phyloP scores from a whole-genome alignment of 192 early-diverging fungal genomes.

The Chytriomyces sp. region DNA sequence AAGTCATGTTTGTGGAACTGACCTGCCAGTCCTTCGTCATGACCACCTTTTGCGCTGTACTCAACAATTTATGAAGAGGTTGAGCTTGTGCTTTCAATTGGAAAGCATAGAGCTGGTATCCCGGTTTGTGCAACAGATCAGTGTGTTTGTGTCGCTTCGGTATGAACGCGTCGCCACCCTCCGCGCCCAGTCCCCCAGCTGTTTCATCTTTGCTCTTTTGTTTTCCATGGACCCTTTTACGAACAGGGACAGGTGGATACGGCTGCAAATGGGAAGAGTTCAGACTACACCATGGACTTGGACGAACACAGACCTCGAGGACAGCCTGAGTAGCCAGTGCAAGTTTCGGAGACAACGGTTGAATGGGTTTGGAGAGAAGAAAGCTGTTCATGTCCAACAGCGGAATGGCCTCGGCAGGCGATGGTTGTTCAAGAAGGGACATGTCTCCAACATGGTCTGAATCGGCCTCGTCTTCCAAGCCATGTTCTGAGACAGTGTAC shows the following conservation, averaged over 20 bases:
- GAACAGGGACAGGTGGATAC: not conserved
- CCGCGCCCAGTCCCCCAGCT: no score
- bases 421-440: no score
- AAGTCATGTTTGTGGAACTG: not conserved
- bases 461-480: no score
- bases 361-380: not conserved
- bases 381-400: not conserved
- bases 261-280: no score
- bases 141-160: constrained; percentile 1
- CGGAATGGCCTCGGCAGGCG: not conserved
- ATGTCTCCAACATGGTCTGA: no score
- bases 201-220: not conserved
- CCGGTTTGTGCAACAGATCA: constrained; percentile 34
- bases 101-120: constrained; percentile 49
- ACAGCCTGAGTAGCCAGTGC: not conserved
- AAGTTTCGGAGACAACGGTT: not conserved
- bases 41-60: constrained; percentile 66
- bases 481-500: not conserved
- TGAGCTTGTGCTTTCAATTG: constrained; percentile 56
- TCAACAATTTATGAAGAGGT: constrained; percentile 62
- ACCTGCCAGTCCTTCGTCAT: constrained; percentile 80
- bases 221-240: not conserved
- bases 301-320: no score
- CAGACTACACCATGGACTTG: no score
- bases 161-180: no score